Evolutionary conservation across 805 yeast species (phyloP), one percentile per base, ranked within the genome.

Genomic region (Candida khao-thaluensis): DNA sequence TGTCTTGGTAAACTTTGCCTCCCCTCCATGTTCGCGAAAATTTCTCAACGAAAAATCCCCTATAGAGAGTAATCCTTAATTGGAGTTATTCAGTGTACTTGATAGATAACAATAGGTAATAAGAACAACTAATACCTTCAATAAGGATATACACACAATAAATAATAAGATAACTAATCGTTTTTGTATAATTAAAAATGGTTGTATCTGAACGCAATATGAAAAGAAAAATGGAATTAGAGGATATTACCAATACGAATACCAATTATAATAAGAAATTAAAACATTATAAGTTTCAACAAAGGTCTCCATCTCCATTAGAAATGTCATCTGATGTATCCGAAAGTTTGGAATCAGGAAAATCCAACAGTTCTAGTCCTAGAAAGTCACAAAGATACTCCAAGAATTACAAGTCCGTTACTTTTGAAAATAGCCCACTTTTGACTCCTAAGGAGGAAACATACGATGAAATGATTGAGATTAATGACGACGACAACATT

Each of bases 401-500:
- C 2, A 31, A 24, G 11, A 27, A 35, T 12, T 22, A 41, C 6
- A 45, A 45, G 27, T 27, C 44, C 3, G 50, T 47, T 4, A 38
- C 39, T n/a, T 47, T 47, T 32, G 47, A 38, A 25, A 34, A 41
- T 20, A 35, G 37, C 27, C 71, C 71, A 5, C 55, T 68, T 23
- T 53, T 67, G 36, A 68, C 73, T 2, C 73, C 73, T 4, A 66
- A 65, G 42, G 69, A 68, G 17, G 73, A 66, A 25, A 66, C 64
- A 34, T 62, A 64, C 38, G 65, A 60, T 20, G 56, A 57, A 41
- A 11, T 29, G 35, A 36, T 40, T 17, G 37, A 25, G 11, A 15
- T 38, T 11, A 16, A 38, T 20, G 26, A 38, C 22, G 37, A 32
- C 14, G 24, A 17, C 3, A 32, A 37, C 24, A 17, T 25, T 17